phyloP scores from a whole-genome alignment of 208 protist genomes.

The Herpetomonas muscarum region DNA sequence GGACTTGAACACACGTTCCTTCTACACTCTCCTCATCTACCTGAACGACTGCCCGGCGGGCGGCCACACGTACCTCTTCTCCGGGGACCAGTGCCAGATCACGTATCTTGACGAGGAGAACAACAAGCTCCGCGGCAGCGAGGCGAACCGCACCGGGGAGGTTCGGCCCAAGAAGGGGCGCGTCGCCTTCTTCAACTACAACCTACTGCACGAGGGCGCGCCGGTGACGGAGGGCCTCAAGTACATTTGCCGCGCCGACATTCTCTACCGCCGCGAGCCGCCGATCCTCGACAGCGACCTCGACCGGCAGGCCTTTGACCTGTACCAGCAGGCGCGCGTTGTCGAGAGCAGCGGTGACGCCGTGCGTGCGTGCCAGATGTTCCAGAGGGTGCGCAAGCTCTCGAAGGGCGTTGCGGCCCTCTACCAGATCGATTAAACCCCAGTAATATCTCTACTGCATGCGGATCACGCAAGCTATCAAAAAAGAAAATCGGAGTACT shows the following conservation, averaged over 20 bases:
- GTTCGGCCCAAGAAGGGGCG: conserved; percentile 62
- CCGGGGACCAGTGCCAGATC: conserved; percentile 66
- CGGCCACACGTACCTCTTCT: conserved; percentile 79
- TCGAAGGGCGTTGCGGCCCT: conserved; percentile 72
- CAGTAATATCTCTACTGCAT: neutral
- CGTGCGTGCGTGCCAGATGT: conserved; percentile 60
- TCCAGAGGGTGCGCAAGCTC: conserved; percentile 64
- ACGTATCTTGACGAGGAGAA: conserved; percentile 40
- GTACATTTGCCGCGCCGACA: conserved; percentile 85
- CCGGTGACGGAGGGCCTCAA: conserved; percentile 67
- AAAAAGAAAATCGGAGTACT: no score
- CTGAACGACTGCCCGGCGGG: conserved; percentile 77
- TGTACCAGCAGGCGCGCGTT: conserved; percentile 73
- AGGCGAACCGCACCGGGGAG: conserved; percentile 37
- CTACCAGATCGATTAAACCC: conserved; percentile 66
- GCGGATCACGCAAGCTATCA: no score
- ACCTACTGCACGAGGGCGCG: conserved; percentile 81
- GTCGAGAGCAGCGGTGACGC: conserved; percentile 73
- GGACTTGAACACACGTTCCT: conserved; percentile 83
- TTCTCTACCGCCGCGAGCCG: conserved; percentile 73
- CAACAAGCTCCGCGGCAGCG: conserved; percentile 53
- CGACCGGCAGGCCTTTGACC: conserved; percentile 60
- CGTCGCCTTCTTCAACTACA: conserved; percentile 85
- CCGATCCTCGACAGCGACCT: conserved; percentile 58
- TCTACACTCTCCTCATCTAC: conserved; percentile 90